Conservation (phyloP, 169 alveolate genomes). For the Plasmodium berghei region DNA sequence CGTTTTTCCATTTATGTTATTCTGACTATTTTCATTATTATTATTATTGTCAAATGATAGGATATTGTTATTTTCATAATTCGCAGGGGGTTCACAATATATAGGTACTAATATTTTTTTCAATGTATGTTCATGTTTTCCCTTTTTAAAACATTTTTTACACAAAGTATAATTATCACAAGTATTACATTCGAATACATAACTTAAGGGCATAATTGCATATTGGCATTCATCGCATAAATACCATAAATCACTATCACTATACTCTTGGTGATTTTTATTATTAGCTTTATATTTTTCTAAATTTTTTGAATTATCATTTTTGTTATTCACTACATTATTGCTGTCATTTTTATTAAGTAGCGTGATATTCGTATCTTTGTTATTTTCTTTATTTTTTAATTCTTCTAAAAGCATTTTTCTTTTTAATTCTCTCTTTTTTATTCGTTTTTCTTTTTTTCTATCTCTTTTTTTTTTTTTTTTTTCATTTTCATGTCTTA, state of each 20-base stretch:
- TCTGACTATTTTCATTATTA: background rate
- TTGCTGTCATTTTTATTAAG: background rate
- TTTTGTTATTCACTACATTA: background rate
- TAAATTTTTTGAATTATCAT: background rate
- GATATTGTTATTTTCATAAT: constrained; percentile 4
- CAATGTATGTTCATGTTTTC: constrained; percentile 79
- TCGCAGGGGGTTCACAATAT: constrained; percentile 68
- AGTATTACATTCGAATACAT: constrained; percentile 81
- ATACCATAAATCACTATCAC: constrained; percentile 83
- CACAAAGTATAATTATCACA: constrained; percentile 85
- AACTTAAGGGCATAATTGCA: constrained; percentile 79
- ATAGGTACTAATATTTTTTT: constrained; percentile 76
- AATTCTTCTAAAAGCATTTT: constrained; percentile 17
- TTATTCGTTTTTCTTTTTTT: constrained; percentile 25
- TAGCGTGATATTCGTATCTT: background rate
- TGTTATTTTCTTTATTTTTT: constrained; percentile 14
- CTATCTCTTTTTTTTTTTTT: constrained; percentile 49
- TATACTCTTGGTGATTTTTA: constrained; percentile 16
- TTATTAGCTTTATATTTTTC: constrained; percentile 20
- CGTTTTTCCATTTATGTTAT: background rate
- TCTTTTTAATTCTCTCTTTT: constrained; percentile 12
- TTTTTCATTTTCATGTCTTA: constrained; percentile 30
- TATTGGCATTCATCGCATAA: constrained; percentile 81
- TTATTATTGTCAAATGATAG: constrained; percentile 5
- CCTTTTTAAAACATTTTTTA: constrained; percentile 78